phyloP scores from a whole-genome alignment of 108 stramenopile genomes.

The Stephanodiscus minutulus region DNA sequence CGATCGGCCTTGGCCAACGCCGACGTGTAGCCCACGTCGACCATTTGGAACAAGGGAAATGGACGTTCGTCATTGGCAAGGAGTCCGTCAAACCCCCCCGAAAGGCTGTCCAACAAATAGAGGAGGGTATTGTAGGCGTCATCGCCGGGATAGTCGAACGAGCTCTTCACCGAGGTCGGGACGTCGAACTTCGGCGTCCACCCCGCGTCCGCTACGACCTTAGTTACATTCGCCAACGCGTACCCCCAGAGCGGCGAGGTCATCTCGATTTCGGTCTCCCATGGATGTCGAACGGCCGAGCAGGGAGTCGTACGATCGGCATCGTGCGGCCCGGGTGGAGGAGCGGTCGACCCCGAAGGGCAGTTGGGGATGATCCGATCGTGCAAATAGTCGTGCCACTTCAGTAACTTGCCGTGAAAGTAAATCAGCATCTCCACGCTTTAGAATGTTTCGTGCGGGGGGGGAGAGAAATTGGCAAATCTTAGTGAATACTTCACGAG shows the following conservation, averaged over 20 bases:
- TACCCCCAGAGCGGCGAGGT: constrained; percentile 38
- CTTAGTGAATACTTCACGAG: too few species aligned
- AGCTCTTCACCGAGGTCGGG: constrained; percentile 35
- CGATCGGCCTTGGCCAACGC: constrained; percentile 51
- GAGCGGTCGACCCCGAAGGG: neutral
- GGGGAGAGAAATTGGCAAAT: too few species aligned
- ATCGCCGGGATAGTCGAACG: constrained; percentile 53
- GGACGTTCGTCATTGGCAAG: constrained; percentile 4
- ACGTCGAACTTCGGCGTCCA: constrained; percentile 42
- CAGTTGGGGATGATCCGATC: constrained; percentile 25
- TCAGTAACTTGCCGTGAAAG: constrained; percentile 25
- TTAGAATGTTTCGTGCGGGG: neutral
- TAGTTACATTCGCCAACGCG: constrained; percentile 34
- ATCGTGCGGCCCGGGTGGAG: neutral
- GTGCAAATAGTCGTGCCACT: constrained; percentile 43
- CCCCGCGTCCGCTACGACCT: constrained; percentile 9
- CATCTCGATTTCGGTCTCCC: constrained; percentile 56
- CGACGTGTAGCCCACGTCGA: constrained; percentile 58
- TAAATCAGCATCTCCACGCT: constrained; percentile 23
- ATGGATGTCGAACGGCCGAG: constrained; percentile 45
- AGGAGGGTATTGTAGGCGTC: constrained; percentile 44
- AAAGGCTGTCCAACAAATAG: constrained; percentile 48
- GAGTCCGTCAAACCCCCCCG: constrained; percentile 13
- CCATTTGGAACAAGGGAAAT: constrained; percentile 52
- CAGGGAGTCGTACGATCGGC: constrained; percentile 19